phyloP scores from a whole-genome alignment of 352 stramenopile species.

The Phytophthora kernoviae region DNA sequence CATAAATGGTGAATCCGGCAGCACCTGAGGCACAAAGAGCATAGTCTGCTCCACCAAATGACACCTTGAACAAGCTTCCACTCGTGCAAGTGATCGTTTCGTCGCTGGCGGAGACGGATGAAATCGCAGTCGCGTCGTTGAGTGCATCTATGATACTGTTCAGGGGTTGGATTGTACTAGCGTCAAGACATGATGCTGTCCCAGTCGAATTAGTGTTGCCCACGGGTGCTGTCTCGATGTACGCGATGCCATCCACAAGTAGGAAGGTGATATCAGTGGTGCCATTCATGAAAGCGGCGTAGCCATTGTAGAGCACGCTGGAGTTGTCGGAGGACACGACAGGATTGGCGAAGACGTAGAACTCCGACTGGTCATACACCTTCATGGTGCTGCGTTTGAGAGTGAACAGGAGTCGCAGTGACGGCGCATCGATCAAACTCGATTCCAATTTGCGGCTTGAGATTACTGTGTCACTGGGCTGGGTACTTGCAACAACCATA shows the following conservation, averaged over 20 bases:
- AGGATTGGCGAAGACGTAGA: constrained; percentile 28
- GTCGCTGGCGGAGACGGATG: neutral
- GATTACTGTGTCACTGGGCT: too few relatives aligned
- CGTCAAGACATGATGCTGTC: constrained; percentile 4
- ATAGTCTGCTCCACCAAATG: constrained; percentile 21
- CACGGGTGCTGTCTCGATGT: constrained; percentile 6
- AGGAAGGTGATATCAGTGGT: constrained; percentile 12
- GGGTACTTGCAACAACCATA: too few relatives aligned
- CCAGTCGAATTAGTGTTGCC: neutral
- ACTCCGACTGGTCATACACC: constrained; percentile 19
- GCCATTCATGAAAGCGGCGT: constrained; percentile 9
- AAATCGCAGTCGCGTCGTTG: constrained; percentile 8
- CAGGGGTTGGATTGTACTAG: constrained; percentile 9
- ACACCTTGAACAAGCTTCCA: constrained; percentile 20
- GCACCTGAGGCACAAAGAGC: constrained; percentile 11
- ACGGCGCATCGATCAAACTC: constrained; percentile 14
- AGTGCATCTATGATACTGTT: constrained; percentile 13
- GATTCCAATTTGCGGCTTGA: neutral
- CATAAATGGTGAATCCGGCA: constrained; percentile 3
- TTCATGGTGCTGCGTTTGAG: constrained; percentile 32
- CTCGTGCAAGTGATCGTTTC: constrained; percentile 17
- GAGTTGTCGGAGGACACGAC: constrained; percentile 9
- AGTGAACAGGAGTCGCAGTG: constrained; percentile 20
- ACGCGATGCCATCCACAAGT: constrained; percentile 22
- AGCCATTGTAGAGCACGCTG: constrained; percentile 19